Percentiles rank a stretch among this genome's conserved stretches.
These are phyloP conservation scores for Fraxinus floribunda DNA, from an alignment of 305 asterid species.

Conservation along the genomic window DNA sequence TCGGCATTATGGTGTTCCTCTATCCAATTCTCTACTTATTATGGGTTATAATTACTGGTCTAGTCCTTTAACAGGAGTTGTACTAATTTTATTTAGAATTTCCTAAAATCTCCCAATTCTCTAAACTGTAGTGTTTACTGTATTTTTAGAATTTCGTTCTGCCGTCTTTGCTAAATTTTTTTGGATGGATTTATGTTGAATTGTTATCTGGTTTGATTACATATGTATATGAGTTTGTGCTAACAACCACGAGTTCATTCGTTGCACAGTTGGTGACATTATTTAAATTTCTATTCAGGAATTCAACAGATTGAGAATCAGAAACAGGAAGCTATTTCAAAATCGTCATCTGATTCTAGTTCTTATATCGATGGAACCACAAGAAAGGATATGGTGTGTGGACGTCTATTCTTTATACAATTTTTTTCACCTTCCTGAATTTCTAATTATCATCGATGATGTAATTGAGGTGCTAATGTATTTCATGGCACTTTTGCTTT, in stretches of 20 bases:
- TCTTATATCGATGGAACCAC: conserved; percentile 47
- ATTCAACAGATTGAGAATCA: conserved; percentile 35
- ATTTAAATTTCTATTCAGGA: conserved; percentile 45
- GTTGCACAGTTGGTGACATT: background rate
- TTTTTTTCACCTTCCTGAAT: conserved; percentile 13
- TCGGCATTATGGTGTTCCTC: conserved; percentile 30
- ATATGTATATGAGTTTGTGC: background rate
- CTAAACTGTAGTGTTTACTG: background rate
- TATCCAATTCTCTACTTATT: conserved; percentile 15
- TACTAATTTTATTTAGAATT: conserved; percentile 1
- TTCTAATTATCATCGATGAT: background rate
- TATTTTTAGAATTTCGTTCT: background rate
- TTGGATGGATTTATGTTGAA: background rate
- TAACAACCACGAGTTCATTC: background rate
- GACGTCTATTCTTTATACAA: background rate
- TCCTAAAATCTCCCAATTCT: conserved; percentile 5
- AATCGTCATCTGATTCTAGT: conserved; percentile 46
- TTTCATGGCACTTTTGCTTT: background rate
- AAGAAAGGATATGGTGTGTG: conserved; percentile 50
- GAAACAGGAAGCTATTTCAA: conserved; percentile 45
- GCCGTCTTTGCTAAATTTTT: background rate
- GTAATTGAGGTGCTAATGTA: background rate
- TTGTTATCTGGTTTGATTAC: background rate
- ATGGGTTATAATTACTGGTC: conserved; percentile 27
- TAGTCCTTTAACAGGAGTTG: conserved; percentile 22